Percentiles rank a stretch among this genome's conserved stretches.
Conservation (phyloP, 129 eudicot species). For the Glebionis coronaria region DNA sequence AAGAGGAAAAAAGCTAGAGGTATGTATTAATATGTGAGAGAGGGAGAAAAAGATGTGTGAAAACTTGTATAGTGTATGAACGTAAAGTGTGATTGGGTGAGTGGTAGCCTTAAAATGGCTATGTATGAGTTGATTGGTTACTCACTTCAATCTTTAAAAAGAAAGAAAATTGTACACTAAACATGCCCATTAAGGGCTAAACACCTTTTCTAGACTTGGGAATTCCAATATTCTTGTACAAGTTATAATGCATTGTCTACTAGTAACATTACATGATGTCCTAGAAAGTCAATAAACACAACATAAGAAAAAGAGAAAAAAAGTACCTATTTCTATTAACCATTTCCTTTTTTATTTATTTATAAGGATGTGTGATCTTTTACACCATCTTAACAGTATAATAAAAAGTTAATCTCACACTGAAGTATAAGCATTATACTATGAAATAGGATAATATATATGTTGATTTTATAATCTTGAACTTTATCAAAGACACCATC, state of each 20-base stretch:
- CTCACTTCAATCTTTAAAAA: conserved; percentile 18
- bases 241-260: neutral
- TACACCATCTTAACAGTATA: no score
- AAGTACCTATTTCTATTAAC: neutral
- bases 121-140: conserved; percentile 21
- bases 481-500: no score
- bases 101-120: conserved; percentile 18
- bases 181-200: conserved; percentile 10
- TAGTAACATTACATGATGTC: neutral
- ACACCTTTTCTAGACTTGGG: conserved; percentile 5
- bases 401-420: no score
- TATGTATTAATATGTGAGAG: neutral
- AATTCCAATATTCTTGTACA: conserved; percentile 1
- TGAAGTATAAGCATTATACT: no score
- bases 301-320: neutral
- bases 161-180: conserved; percentile 5
- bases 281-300: neutral
- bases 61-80: conserved; percentile 14
- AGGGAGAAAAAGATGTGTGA: neutral
- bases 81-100: conserved; percentile 26
- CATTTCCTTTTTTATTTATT: no score
- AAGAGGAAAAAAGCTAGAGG: neutral
- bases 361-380: no score
- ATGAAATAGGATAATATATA: no score
- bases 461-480: no score